Evolutionary conservation across 257 asterid species (phyloP).

Genomic region (Paulownia fortunei): DNA sequence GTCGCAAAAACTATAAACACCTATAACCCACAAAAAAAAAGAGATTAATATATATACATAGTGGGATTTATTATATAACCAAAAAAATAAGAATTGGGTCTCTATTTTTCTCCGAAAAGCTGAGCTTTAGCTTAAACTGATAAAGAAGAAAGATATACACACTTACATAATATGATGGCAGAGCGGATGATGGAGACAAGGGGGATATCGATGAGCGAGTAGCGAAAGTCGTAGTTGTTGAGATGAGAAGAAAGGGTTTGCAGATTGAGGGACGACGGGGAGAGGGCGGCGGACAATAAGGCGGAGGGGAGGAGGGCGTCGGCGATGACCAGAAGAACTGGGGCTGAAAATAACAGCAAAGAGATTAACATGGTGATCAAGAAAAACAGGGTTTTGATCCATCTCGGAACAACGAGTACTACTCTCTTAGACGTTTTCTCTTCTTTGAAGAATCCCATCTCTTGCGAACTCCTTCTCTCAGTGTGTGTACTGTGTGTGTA

Average conservation of each 20-base stretch:
- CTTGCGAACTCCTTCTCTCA: neutral
- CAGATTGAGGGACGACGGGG: slow-evolving; percentile 48
- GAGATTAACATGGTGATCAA: slow-evolving; percentile 71
- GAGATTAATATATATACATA: neutral
- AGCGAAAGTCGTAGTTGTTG: slow-evolving; percentile 75
- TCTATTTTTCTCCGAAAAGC: neutral
- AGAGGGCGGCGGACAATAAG: slow-evolving; percentile 64
- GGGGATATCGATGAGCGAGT: slow-evolving; percentile 89
- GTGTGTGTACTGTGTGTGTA: neutral
- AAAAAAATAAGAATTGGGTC: neutral
- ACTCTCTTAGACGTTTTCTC: slow-evolving; percentile 49
- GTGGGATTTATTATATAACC: too few species aligned
- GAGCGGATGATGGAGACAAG: slow-evolving; percentile 82
- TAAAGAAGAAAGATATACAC: neutral
- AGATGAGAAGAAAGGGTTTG: slow-evolving; percentile 51
- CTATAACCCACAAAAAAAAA: slow-evolving; percentile 32
- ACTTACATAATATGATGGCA: slow-evolving; percentile 81
- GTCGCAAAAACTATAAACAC: slow-evolving; percentile 91
- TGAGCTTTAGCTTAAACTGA: neutral
- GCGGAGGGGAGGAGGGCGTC: slow-evolving; percentile 93
- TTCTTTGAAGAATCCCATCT: slow-evolving; percentile 66
- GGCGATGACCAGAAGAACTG: slow-evolving; percentile 69
- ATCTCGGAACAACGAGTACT: slow-evolving; percentile 53
- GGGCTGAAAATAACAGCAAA: slow-evolving; percentile 79
- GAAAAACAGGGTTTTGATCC: slow-evolving; percentile 77